Base-by-base conservation (phyloP, 805 yeast genomes). In the Blastobotrys attinorum region DNA sequence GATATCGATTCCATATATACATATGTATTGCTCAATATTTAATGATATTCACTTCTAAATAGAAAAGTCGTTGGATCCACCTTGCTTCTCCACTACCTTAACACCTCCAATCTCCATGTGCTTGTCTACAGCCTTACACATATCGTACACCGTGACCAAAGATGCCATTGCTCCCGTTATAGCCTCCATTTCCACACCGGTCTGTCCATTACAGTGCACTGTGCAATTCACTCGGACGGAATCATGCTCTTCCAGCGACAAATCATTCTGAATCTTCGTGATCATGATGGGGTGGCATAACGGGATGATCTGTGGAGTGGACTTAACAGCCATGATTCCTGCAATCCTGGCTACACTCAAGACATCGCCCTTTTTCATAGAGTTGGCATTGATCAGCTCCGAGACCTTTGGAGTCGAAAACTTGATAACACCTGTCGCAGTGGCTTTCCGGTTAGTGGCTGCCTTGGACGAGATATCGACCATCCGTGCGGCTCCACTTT, bases 151-250 rank as follows among this genome's bases (percentile, higher is more conserved):
- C 11, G 78, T 73, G 23, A 70, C 56, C 33, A 75, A 53, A 0
- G 72, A 61, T 7, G 67, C 60, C 17, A 64, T 63, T 5, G 65
- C 70, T 0, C 79, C 79, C 1, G 67, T 61, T 17, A 75, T 47
- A 0, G 79, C 78, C 53, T 75, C 80, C 79, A 75, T 75, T 51
- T 75, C 80, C 3, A 75, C 79, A 0, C 79, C 80, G 0, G 80
- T 75, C 40, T 70, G 66, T 3, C 77, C 77, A 4, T 60, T 61
- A 48, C 77, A 72, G 37, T 66, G 64, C 2, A 71, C 78, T 0
- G 58, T 57, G 45, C 73, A 64, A 10, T 45, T 50, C 3, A 66
- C 69, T 25, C 51, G 48, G 4, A 72, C 57, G 16, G 50, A 53
- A 1, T 40, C 40, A 0, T 23, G 22, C 1, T 48, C 52, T 3